Evolutionary conservation across 192 early-diverging fungal species (phyloP).

Genomic region (Rhizophagus sp.): DNA sequence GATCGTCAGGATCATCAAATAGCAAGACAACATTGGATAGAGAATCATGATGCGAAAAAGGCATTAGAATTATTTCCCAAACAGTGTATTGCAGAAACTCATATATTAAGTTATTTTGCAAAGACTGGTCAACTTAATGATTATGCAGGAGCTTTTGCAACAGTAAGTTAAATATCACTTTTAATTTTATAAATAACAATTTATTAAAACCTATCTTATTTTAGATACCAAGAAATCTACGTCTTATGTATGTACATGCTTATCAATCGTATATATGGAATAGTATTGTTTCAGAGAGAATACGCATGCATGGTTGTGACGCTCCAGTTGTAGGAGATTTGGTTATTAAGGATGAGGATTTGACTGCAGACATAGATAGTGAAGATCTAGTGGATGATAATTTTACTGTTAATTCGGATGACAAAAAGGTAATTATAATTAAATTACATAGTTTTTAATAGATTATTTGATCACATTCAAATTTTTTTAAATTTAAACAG

Average conservation of each 20-base stretch:
- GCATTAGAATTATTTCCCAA: constrained; percentile 69
- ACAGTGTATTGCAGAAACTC: constrained; percentile 68
- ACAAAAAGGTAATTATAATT: constrained; percentile 25
- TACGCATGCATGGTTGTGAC: constrained; percentile 62
- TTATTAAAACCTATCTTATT: constrained; percentile 5
- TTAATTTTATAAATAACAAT: not conserved
- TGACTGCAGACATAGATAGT: constrained; percentile 16
- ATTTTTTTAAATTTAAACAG: constrained; percentile 24
- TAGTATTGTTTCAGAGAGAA: constrained; percentile 71
- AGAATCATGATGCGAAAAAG: constrained; percentile 57
- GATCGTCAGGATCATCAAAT: constrained; percentile 62
- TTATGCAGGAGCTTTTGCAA: constrained; percentile 62
- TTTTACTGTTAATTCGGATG: constrained; percentile 34
- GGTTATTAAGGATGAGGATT: constrained; percentile 51
- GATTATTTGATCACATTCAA: not conserved
- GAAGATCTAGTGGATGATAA: constrained; percentile 35
- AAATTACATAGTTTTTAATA: constrained; percentile 5
- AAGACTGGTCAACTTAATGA: constrained; percentile 48
- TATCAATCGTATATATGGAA: constrained; percentile 98
- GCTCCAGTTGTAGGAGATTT: constrained; percentile 84
- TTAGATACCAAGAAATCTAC: constrained; percentile 81
- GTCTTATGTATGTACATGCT: constrained; percentile 93
- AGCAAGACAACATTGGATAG: constrained; percentile 72
- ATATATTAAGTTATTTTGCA: constrained; percentile 62
- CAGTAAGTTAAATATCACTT: constrained; percentile 39